Evolutionary conservation across 371 early-diverging fungal genomes (phyloP).

Genomic region (Mucor piriformis): DNA sequence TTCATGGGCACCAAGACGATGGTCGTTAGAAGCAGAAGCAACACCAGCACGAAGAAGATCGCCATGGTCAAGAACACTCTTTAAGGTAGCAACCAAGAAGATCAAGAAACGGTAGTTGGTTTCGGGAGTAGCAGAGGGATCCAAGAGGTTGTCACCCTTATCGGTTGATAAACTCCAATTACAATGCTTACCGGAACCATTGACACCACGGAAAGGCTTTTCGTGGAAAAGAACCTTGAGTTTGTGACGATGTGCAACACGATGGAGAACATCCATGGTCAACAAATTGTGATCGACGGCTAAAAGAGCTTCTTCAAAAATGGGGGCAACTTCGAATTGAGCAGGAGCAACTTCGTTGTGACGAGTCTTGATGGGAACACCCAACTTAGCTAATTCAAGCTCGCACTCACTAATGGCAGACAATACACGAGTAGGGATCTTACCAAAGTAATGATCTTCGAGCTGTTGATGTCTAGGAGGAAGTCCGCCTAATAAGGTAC

Average conservation of each 20-base stretch:
- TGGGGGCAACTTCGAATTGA: conserved; percentile 97
- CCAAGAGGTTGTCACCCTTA: conserved; percentile 93
- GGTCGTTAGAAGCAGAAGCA: conserved; percentile 94
- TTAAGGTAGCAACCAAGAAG: conserved; percentile 87
- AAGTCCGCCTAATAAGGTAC: conserved; percentile 90
- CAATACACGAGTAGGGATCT: conserved; percentile 92
- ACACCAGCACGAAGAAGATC: conserved; percentile 88
- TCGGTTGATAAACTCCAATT: conserved; percentile 98
- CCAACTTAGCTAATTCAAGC: conserved; percentile 89
- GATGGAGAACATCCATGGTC: conserved; percentile 96
- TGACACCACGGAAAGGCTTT: conserved; percentile 98
- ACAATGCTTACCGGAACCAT: conserved; percentile 98
- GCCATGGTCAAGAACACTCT: conserved; percentile 90
- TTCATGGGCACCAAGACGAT: conserved; percentile 97
- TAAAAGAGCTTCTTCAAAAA: conserved; percentile 93
- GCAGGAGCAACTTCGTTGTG: conserved; percentile 99
- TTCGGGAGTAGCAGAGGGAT: conserved; percentile 92
- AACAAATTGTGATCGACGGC: conserved; percentile 99
- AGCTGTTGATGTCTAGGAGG: conserved; percentile 98
- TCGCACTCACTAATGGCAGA: conserved; percentile 92
- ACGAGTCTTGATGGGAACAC: conserved; percentile 97
- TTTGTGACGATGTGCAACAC: conserved; percentile 95
- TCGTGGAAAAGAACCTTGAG: conserved; percentile 97
- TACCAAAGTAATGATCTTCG: conserved; percentile 99
- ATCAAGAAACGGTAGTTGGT: conserved; percentile 96